A percentile compares a stretch with the other conserved stretches of the same genome.
phyloP scores from a whole-genome alignment of 257 asterid genomes.

The Nicotiana benthamiana region DNA sequence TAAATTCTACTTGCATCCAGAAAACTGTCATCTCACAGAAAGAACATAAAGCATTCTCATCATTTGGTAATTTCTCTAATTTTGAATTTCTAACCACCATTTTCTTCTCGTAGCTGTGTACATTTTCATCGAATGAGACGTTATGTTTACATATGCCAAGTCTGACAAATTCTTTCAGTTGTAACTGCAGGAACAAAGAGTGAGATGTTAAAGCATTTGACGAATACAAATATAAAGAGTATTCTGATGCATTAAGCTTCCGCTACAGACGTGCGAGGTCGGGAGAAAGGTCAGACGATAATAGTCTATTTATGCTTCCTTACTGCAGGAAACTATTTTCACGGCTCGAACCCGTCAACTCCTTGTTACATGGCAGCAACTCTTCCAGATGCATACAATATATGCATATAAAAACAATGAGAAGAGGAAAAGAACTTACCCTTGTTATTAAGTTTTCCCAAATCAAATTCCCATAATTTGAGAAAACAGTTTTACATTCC shows the following conservation, averaged over 20 bases:
- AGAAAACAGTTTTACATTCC: conserved; percentile 28
- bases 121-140: not conserved
- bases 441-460: conserved; percentile 28
- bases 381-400: not conserved
- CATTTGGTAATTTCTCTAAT: not conserved
- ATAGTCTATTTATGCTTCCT: too few species aligned
- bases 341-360: too few species aligned
- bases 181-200: conserved; percentile 9
- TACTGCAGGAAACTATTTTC: too few species aligned
- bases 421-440: conserved; percentile 14
- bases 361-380: too few species aligned
- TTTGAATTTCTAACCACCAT: conserved; percentile 6
- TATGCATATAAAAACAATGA: not conserved
- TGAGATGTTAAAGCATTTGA: not conserved
- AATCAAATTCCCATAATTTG: conserved; percentile 25
- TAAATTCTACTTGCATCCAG: conserved; percentile 27
- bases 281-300: not conserved
- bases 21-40: conserved; percentile 27
- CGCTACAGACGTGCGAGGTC: too few species aligned
- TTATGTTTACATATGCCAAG: conserved; percentile 17
- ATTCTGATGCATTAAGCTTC: too few species aligned
- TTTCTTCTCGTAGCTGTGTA: not conserved
- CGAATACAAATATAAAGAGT: not conserved
- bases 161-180: conserved; percentile 13
- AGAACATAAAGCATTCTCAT: conserved; percentile 12